Conservation (phyloP, 768 basidiomycete genomes). For the Leccinum disarticulatum region DNA sequence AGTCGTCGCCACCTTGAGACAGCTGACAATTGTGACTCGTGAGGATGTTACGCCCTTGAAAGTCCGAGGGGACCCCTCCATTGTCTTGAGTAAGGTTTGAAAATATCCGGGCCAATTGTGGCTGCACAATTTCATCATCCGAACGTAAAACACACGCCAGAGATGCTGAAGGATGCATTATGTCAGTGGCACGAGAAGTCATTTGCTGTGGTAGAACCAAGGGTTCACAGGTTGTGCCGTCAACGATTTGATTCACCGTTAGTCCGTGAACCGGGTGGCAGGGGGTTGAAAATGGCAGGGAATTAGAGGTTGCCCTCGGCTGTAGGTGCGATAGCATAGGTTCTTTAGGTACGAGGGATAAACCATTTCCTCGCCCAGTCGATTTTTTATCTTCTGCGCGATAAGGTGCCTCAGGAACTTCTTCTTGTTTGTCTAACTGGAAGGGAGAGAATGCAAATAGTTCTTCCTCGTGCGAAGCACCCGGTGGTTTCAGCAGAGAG, state of each 20-base stretch:
- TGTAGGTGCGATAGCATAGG: not conserved
- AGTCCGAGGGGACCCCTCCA: constrained; percentile 15
- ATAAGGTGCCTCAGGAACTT: constrained; percentile 2
- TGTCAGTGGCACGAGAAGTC: constrained; percentile 7
- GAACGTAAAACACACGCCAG: constrained; percentile 20
- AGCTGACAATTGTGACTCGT: constrained; percentile 1
- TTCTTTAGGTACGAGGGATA: constrained; percentile 1
- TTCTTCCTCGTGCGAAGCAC: constrained; percentile 14
- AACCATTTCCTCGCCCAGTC: constrained; percentile 1
- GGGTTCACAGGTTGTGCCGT: constrained; percentile 4
- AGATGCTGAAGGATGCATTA: constrained; percentile 11
- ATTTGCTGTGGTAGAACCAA: constrained; percentile 9
- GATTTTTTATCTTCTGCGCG: not conserved
- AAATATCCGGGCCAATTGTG: constrained; percentile 6
- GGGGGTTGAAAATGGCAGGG: constrained; percentile 27
- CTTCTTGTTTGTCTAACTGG: constrained; percentile 13
- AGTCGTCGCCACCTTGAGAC: constrained; percentile 4
- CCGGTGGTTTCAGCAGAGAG: constrained; percentile 2
- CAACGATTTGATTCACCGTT: not conserved
- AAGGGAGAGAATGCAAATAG: constrained; percentile 33
- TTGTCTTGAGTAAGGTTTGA: constrained; percentile 8
- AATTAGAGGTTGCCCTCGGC: not conserved
- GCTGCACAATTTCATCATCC: constrained; percentile 6
- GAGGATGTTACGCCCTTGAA: constrained; percentile 5
- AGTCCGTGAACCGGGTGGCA: constrained; percentile 13